These are phyloP conservation scores for Colletotrichum somersetense DNA, from an alignment of 2,329 filamentous ascomycete species.

Conservation along the genomic window DNA sequence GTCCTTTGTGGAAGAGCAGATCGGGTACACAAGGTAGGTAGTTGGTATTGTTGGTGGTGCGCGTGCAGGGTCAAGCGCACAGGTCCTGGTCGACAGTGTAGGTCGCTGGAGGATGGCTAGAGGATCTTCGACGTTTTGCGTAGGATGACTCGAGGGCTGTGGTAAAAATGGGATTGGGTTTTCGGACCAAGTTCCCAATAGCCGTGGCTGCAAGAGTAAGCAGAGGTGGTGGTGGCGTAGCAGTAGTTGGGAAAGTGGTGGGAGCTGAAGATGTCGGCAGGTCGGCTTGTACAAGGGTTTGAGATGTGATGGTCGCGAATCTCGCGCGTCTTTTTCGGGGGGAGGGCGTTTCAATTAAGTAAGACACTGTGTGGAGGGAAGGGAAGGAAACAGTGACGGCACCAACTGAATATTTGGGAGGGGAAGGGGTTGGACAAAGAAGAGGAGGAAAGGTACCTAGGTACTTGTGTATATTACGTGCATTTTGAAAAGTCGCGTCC, in stretches of 20 bases:
- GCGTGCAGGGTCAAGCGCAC: background rate
- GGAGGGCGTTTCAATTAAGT: constrained; percentile 36
- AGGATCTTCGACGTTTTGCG: constrained; percentile 4
- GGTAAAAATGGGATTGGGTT: background rate
- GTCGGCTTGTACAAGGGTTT: constrained; percentile 37
- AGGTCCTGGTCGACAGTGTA: constrained; percentile 1
- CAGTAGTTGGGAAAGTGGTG: constrained; percentile 7
- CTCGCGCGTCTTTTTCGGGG: constrained; percentile 39
- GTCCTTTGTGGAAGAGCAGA: constrained; percentile 1
- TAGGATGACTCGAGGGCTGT: background rate
- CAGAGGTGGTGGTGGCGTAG: background rate
- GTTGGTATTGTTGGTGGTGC: background rate
- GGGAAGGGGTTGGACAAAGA: background rate
- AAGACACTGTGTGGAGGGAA: constrained; percentile 18
- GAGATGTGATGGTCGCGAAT: constrained; percentile 33
- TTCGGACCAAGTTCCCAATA: background rate
- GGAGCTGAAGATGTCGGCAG: constrained; percentile 26
- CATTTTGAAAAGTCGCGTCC: constrained; percentile 10
- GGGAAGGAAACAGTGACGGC: constrained; percentile 14
- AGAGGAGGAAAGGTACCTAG: constrained; percentile 2
- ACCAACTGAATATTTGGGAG: background rate
- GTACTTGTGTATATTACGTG: background rate
- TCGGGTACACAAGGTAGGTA: background rate
- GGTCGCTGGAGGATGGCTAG: background rate
- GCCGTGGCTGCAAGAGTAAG: background rate